Evolutionary conservation across 495 filamentous ascomycete species (phyloP).

Genomic region (Paragyromitra xinjiangensis): DNA sequence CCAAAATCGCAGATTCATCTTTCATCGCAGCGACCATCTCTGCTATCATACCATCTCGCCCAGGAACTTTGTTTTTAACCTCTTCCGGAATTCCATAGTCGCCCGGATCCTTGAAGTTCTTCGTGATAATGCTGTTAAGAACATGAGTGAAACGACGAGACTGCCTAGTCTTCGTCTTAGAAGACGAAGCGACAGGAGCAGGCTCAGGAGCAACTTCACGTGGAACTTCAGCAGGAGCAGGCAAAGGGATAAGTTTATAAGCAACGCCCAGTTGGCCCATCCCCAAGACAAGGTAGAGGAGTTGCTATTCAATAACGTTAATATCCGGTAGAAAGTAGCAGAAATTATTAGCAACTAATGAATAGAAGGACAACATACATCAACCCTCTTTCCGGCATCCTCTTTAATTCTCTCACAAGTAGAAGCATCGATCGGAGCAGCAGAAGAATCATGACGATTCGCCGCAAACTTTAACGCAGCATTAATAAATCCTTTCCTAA

Average conservation of each 20-base stretch:
- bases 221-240: not conserved
- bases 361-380: constrained; percentile 18
- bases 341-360: not conserved
- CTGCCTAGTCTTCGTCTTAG: constrained; percentile 14
- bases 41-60: constrained; percentile 21
- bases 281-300: constrained; percentile 22
- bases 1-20: constrained; percentile 32
- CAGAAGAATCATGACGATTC: not conserved
- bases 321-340: not conserved
- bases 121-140: constrained; percentile 27
- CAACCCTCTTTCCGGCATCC: constrained; percentile 1
- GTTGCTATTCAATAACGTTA: constrained; percentile 18
- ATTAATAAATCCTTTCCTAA: constrained; percentile 5
- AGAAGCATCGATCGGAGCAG: not conserved
- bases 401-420: not conserved
- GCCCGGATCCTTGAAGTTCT: constrained; percentile 9
- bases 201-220: not conserved
- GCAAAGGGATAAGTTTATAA: constrained; percentile 10
- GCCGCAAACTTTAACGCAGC: not conserved
- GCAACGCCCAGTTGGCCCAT: constrained; percentile 24
- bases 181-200: not conserved
- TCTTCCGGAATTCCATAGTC: constrained; percentile 29
- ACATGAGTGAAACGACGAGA: constrained; percentile 40
- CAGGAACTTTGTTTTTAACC: constrained; percentile 26
- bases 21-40: constrained; percentile 37